Percentiles rank a stretch among this genome's conserved stretches.
These are phyloP conservation scores for Saccharomycopsis capsularis DNA, from an alignment of 805 yeast genomes.

Conservation along the genomic window DNA sequence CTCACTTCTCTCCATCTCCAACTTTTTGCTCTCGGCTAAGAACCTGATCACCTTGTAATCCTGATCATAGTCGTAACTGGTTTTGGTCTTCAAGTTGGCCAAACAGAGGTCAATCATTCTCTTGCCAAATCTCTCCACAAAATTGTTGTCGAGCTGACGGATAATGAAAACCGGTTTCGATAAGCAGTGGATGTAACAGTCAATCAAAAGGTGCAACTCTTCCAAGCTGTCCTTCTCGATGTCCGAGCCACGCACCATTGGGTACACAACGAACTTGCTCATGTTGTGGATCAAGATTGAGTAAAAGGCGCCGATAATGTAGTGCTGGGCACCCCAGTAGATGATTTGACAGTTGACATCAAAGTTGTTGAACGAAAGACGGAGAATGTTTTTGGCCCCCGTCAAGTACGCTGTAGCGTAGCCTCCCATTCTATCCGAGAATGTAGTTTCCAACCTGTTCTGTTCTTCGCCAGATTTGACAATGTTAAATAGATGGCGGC, in stretches of 20 bases:
- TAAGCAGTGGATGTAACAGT: slow-evolving; percentile 7
- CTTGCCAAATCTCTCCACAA: slow-evolving; percentile 10
- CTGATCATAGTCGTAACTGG: slow-evolving; percentile 5
- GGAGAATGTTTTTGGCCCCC: slow-evolving; percentile 7
- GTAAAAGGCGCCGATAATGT: slow-evolving; percentile 15
- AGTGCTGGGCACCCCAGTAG: slow-evolving; percentile 10
- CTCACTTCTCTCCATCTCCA: background rate
- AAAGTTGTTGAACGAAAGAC: background rate
- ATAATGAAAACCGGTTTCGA: background rate
- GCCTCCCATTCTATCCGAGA: background rate
- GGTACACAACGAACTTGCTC: background rate
- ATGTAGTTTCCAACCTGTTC: slow-evolving; percentile 2
- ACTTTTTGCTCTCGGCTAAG: background rate
- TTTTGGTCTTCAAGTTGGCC: slow-evolving; percentile 5
- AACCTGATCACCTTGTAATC: slow-evolving; percentile 10
- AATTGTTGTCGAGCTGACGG: slow-evolving; percentile 3
- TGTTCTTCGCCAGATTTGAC: background rate
- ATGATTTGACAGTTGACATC: slow-evolving; percentile 1
- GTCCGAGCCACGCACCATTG: background rate
- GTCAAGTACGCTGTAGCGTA: background rate
- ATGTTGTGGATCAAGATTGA: slow-evolving; percentile 8
- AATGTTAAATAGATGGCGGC: slow-evolving; percentile 4
- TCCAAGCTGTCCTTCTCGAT: background rate
- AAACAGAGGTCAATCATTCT: slow-evolving; percentile 12
- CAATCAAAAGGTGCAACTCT: slow-evolving; percentile 12